Evolutionary conservation across 352 stramenopile species (phyloP), one percentile per base, ranked within the genome.

Genomic region (Phytophthora macrochlamydospora): DNA sequence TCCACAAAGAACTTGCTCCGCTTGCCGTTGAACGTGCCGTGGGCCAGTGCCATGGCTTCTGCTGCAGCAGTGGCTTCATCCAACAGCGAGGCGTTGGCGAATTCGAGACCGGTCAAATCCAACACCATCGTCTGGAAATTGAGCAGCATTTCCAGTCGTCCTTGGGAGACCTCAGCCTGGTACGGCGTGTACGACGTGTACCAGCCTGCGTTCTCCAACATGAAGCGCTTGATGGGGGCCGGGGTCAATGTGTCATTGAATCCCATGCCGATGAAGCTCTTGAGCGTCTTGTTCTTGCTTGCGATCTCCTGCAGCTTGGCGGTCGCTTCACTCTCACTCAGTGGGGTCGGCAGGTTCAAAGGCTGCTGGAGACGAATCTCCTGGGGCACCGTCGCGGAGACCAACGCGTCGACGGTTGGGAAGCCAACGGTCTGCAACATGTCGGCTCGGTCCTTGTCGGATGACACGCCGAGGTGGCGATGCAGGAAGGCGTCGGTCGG

Each of bases 81-180:
- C 35, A 99, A 74, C 9, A 99, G 85, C 58, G 95, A 99, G 7
- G 97, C 96, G 68, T 99, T 99, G 45, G 93, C 92, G 76, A 99
- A 98, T 51, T 95, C 90, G 54, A 99, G 88, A 33, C 97, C 97
- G 29, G 97, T 99, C 35, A 99, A 83, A 67, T 99, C 96, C 53
- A 90, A 83, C 45, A 99, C 92, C 71, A 99, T 93, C 18, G 98
- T 99, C 84, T 99, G 98, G 81, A 99, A 99, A 83, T 99, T 99
- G 29, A 99, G 87, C 51, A 99, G 87, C 88, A 99, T 99, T 84
- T 99, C 96, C 3, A 99, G 82, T 30, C 98, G 94, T 30, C 98
- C 98, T 75, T 99, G 98, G 1, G 96, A 98, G 65, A 99, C 99
- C 78, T 99, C 98, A 7, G 98, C 97, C 79, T 99, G 97, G 82